Evolutionary conservation across 768 basidiomycete species (phyloP), one percentile per base, ranked within the genome.

Genomic region (Naganishia randhawae): DNA sequence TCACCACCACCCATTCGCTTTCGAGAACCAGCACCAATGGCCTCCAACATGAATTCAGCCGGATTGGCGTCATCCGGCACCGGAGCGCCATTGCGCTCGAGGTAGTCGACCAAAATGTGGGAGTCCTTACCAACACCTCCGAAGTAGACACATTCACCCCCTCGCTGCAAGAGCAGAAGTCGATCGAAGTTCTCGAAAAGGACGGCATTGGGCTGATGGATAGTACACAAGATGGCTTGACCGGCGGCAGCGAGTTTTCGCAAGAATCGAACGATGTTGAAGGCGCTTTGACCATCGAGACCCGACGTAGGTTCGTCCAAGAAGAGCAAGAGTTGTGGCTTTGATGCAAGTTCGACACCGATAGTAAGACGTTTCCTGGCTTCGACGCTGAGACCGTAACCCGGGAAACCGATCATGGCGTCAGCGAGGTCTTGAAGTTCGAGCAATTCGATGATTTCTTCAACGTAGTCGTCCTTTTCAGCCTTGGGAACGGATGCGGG

Each of bases 231-330:
- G 72, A 94, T 92, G 42, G 69, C 55, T 50, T 70, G 72, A 48
- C 71, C 71, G 51, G 69, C 70, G 45, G 65, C 69, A 29, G 68
- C 65, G 29, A 71, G 70, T 63, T 71, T 73, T 50, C 37, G 50
- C 50, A 72, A 65, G 71, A 72, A 72, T 25, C 78, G 77, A 50
- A 80, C 78, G 66, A 82, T 81, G 71, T 78, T 78, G 76, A 74
- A 81, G 39, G 80, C 79, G 27, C 71, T 71, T 52, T 81, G 80
- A 31, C 77, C 77, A 57, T 81, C 80, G 17, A 93, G 82, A 37
- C 91, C 91, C 29, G 89, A 88, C 0, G 92, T 94, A 0, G 92
- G 92, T 77, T 94, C 91, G 74, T 93, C 92, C 39, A 92, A 80
- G 83, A 94, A 93, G 19, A 94, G 83, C 0, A 95, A 82, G 0